Base-by-base conservation (phyloP, 805 yeast species). In the Schwanniomyces vanrijiae region DNA sequence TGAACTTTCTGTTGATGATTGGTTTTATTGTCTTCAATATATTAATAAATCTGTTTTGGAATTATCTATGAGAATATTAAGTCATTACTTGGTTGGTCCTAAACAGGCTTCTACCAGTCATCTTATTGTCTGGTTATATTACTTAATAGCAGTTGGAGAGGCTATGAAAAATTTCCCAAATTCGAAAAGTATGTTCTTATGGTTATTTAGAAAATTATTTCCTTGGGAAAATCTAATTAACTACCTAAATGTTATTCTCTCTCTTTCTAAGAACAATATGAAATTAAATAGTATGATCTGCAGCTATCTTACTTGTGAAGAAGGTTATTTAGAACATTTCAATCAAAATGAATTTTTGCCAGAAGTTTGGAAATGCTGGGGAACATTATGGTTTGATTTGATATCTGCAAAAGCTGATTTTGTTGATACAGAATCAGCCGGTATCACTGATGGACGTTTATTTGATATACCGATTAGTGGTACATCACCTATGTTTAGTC, bases 291-390 rank as follows among this genome's bases (percentile, higher is more conserved):
- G 49, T 14, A 50, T 54, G 45, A 61, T 62, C 40, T 52, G 61
- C 16, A 54, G 57, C 24, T 51, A 55, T 35, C 38, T 49, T 11
- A 7, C 38, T 3, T 25, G 40, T 8, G 43, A 59, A 25, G 19
- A 39, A 11, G 48, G 61, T 5, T 56, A 71, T 37, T 52, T 85
- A n/a, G 68, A 73, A 4, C 62, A 76, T 53, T 83, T 81, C 55
- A 75, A 81, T 52, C 71, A 78, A 42, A 76, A 80, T 59, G 92
- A 86, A 60, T 78, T 72, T 38, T 67, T 87, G 42, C 82, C 87
- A 37, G 95, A 88, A 64, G 86, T 83, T 18, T 87, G 91, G 91
- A 84, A 83, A 59, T 83, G 90, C 57, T 86, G 92, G 90, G 95
- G 95, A 2, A 79, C 90, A 0, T 61, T 88, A 37, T 87, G 94